Evolutionary conservation across 768 basidiomycete genomes (phyloP).

Genomic region (Leccinum arenicola): DNA sequence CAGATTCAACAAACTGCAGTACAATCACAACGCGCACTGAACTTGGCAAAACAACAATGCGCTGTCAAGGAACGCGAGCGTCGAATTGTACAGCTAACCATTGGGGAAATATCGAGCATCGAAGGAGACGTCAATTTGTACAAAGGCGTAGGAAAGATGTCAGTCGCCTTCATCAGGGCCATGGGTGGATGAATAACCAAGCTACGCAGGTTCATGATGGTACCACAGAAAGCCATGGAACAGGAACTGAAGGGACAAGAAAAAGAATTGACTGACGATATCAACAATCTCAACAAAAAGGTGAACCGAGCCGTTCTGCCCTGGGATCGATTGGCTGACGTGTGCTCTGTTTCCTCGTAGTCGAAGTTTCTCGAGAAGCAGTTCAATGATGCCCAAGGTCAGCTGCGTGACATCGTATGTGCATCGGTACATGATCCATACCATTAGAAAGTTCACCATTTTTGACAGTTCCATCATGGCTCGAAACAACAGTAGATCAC

Average conservation of each 20-base stretch:
- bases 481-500: conserved; percentile 22
- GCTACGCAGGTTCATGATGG: conserved; percentile 78
- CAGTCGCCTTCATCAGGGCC: conserved; percentile 5
- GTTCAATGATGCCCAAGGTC: conserved; percentile 84
- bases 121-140: conserved; percentile 79
- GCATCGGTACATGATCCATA: not conserved
- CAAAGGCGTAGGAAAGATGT: conserved; percentile 97
- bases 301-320: conserved; percentile 34
- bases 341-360: conserved; percentile 36
- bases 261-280: conserved; percentile 82
- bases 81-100: conserved; percentile 85
- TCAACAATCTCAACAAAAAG: conserved; percentile 82
- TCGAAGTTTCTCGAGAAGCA: conserved; percentile 93
- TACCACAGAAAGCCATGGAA: conserved; percentile 79
- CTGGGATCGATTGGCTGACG: not conserved
- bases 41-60: conserved; percentile 71
- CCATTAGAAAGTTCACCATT: conserved; percentile 6
- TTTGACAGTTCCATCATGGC: conserved; percentile 29
- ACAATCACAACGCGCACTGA: conserved; percentile 78
- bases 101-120: conserved; percentile 73
- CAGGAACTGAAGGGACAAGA: conserved; percentile 71
- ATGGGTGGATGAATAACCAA: not conserved
- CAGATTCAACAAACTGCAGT: conserved; percentile 93
- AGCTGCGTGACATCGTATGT: conserved; percentile 81
- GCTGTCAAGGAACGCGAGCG: conserved; percentile 84